Conservation (phyloP, 2,329 filamentous ascomycete species). For the Cytospora mali region DNA sequence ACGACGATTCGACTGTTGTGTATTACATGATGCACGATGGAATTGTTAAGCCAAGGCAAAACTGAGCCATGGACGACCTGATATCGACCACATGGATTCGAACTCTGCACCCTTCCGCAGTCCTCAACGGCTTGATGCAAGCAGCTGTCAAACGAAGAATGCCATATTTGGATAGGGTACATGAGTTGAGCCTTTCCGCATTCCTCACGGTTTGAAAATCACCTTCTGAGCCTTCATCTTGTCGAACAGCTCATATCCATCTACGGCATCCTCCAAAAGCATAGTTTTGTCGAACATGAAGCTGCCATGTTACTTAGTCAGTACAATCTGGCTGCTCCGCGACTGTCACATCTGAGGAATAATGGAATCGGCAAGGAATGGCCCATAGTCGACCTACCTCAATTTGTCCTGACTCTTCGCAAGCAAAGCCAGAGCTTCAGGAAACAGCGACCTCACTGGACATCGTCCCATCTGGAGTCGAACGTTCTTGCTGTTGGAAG, state of each 20-base stretch:
- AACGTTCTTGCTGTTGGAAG: slow-evolving; percentile 64
- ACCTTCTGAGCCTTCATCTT: slow-evolving; percentile 76
- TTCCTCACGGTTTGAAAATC: slow-evolving; percentile 59
- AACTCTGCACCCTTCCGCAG: background rate
- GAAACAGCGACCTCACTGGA: slow-evolving; percentile 71
- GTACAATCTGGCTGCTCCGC: background rate
- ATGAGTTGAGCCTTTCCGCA: background rate
- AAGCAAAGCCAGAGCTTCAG: slow-evolving; percentile 64
- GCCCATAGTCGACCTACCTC: slow-evolving; percentile 56
- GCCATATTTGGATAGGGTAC: background rate
- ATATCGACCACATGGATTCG: background rate
- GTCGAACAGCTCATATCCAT: slow-evolving; percentile 73
- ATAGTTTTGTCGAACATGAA: slow-evolving; percentile 80
- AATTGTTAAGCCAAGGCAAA: slow-evolving; percentile 84
- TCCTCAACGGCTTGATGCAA: background rate
- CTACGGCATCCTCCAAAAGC: slow-evolving; percentile 66
- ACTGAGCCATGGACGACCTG: slow-evolving; percentile 49
- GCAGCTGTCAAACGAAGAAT: too few species aligned
- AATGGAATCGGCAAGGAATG: background rate
- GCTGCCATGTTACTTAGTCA: slow-evolving; percentile 41
- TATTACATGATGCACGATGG: slow-evolving; percentile 87
- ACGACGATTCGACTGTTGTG: slow-evolving; percentile 80
- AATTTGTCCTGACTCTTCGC: slow-evolving; percentile 68
- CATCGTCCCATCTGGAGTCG: slow-evolving; percentile 76
- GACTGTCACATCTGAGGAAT: slow-evolving; percentile 29